Conservation (phyloP, 2,329 filamentous ascomycete species). For the Trichophyton schoenleinii region DNA sequence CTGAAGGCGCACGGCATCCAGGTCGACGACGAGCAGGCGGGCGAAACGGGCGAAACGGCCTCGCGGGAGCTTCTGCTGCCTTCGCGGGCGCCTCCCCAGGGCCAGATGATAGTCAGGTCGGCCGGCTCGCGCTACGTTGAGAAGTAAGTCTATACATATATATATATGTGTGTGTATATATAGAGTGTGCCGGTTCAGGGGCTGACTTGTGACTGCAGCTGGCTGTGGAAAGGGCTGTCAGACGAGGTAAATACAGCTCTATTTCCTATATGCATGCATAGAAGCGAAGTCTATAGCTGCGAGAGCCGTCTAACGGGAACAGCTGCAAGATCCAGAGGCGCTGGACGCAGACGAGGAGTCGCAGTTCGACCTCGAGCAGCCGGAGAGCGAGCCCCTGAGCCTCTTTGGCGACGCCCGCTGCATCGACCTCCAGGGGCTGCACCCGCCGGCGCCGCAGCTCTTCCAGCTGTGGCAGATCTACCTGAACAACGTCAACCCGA, state of each 20-base stretch:
- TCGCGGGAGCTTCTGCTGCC: background rate
- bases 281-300: too few relatives aligned
- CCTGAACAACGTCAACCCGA: conserved; percentile 36
- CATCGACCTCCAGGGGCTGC: conserved; percentile 3
- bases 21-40: background rate
- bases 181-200: background rate
- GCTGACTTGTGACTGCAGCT: background rate
- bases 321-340: background rate
- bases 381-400: background rate
- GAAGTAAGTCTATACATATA: background rate
- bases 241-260: background rate
- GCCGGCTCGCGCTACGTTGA: background rate
- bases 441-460: conserved; percentile 7
- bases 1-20: background rate
- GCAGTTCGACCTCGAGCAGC: background rate
- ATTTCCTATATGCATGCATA: background rate
- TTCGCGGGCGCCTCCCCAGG: background rate
- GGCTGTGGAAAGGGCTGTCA: background rate
- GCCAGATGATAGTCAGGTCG: background rate
- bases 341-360: background rate
- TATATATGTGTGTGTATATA: too few relatives aligned
- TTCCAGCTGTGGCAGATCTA: conserved; percentile 16
- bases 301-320: background rate
- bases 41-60: background rate
- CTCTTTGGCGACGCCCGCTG: background rate